These are phyloP conservation scores for Chytriomyces hyalinus DNA, from an alignment of 192 early-diverging fungal genomes.

Conservation along the genomic window DNA sequence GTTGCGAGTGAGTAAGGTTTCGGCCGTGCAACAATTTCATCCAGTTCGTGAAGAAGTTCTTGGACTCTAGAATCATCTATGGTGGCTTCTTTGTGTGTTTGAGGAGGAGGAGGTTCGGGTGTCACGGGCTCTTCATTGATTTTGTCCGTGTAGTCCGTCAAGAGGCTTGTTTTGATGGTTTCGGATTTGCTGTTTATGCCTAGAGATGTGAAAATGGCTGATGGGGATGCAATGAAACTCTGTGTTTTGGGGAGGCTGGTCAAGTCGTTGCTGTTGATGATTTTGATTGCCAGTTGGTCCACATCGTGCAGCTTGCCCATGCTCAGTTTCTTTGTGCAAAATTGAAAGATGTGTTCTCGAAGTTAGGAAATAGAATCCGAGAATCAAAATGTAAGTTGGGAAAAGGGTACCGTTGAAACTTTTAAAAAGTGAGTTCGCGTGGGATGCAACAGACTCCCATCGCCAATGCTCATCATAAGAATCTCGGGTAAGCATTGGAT, in stretches of 20 bases:
- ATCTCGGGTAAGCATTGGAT: conserved; percentile 19
- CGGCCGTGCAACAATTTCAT: conserved; percentile 4
- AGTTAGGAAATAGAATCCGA: too few relatives aligned
- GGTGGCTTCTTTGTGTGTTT: background rate
- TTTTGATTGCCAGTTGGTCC: conserved; percentile 24
- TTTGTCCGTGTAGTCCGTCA: background rate
- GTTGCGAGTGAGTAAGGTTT: background rate
- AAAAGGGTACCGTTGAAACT: background rate
- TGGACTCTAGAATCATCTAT: background rate
- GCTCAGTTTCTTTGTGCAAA: background rate
- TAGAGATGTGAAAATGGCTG: too few relatives aligned
- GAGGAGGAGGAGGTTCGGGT: background rate
- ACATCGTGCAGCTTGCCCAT: conserved; percentile 27
- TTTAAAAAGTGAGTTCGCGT: conserved; percentile 20
- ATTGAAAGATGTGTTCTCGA: background rate
- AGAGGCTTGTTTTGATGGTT: background rate
- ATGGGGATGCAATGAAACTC: too few relatives aligned
- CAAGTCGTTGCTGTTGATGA: background rate
- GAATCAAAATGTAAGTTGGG: background rate
- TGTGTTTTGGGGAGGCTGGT: background rate
- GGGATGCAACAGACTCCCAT: conserved; percentile 8
- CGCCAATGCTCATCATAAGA: conserved; percentile 25
- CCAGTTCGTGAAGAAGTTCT: background rate
- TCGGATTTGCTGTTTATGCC: background rate
- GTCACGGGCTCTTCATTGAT: background rate